Evolutionary conservation across 208 protist genomes (phyloP), one percentile per base, ranked within the genome.

Genomic region (Trypanosoma brucei): DNA sequence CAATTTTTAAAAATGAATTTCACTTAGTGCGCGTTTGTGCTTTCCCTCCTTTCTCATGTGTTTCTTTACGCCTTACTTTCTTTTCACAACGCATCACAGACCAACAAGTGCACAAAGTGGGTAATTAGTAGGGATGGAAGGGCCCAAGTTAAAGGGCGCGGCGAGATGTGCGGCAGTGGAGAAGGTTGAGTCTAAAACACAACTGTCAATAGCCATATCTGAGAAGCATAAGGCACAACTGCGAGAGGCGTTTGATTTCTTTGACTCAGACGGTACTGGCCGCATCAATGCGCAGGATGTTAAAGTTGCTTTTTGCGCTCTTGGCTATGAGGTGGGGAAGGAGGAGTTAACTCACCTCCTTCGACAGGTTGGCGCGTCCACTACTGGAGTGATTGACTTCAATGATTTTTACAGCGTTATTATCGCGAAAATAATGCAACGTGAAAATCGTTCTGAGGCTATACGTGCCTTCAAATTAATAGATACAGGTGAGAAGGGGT

Each of bases 231-330:
- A 91, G 57, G 75, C 74, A 50, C 79, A 94, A 78, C 91, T 98
- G 11, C 80, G 88, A 7, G 80, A 97, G 66, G 96, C 96, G 2
- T 99, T 99, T 68, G 96, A 98, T 63, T 77, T 98, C 52, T 98
- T 98, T 61, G 96, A 99, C 78, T 81, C 81, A 40, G 88, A 97
- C 38, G 93, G 96, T 46, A 87, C 84, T 30, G 96, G 96, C 14
- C 65, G 78, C 9, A 97, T 98, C 48, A 76, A 87, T 13, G 81
- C 84, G 0, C 62, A 88, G 39, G 87, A 98, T 65, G 82, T 96
- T 1, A 95, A 97, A 46, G 94, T 98, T 1, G 89, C 94, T 9
- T 70, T 97, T 52, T 93, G 91, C 52, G 93, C 93, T 9, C 83
- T 98, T 14, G 96, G 96, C n/a, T 98, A 98, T 72, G 92, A 97